A percentile compares a stretch with the other conserved stretches of the same genome.
These are phyloP conservation scores for Lizonia empirigonia DNA, from an alignment of 2,329 filamentous ascomycete species.

Conservation along the genomic window DNA sequence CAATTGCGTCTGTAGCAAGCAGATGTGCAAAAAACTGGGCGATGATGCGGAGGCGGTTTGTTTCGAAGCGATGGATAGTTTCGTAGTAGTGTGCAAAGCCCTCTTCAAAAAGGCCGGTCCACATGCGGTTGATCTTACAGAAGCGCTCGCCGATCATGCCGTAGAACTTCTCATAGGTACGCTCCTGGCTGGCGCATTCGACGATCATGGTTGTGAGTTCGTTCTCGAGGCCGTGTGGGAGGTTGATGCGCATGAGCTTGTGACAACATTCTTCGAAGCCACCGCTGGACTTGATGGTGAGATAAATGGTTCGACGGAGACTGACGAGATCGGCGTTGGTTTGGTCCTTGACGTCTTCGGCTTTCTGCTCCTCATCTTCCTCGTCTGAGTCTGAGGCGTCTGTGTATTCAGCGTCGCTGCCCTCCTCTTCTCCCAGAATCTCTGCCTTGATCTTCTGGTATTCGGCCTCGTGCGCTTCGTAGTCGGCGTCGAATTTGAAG, in stretches of 20 bases:
- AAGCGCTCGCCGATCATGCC: conserved; percentile 93
- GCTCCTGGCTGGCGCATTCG: conserved; percentile 94
- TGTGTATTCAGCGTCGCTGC: conserved; percentile 71
- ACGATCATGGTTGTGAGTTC: conserved; percentile 97
- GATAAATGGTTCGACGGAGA: conserved; percentile 89
- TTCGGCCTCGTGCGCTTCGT: conserved; percentile 86
- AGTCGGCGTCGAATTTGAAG: conserved; percentile 91
- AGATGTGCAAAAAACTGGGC: conserved; percentile 94
- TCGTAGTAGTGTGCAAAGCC: conserved; percentile 93
- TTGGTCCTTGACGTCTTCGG: conserved; percentile 96
- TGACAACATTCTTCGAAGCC: conserved; percentile 97
- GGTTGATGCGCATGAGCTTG: conserved; percentile 86
- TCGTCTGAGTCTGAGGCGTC: conserved; percentile 72
- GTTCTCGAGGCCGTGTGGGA: conserved; percentile 83
- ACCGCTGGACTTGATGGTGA: conserved; percentile 96
- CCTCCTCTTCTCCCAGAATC: conserved; percentile 77
- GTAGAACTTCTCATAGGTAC: conserved; percentile 97
- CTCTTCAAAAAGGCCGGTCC: conserved; percentile 90
- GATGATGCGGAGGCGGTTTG: conserved; percentile 92
- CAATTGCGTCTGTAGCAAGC: conserved; percentile 83
- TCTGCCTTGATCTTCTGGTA: conserved; percentile 92
- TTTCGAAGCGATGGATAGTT: conserved; percentile 96
- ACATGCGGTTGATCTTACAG: conserved; percentile 92
- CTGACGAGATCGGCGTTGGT: conserved; percentile 96
- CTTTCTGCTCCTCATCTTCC: conserved; percentile 77